A percentile compares a stretch with the other conserved stretches of the same genome.
These are phyloP conservation scores for Tetradesmus obliquus DNA, from an alignment of 139 green algal genomes.

Conservation along the genomic window DNA sequence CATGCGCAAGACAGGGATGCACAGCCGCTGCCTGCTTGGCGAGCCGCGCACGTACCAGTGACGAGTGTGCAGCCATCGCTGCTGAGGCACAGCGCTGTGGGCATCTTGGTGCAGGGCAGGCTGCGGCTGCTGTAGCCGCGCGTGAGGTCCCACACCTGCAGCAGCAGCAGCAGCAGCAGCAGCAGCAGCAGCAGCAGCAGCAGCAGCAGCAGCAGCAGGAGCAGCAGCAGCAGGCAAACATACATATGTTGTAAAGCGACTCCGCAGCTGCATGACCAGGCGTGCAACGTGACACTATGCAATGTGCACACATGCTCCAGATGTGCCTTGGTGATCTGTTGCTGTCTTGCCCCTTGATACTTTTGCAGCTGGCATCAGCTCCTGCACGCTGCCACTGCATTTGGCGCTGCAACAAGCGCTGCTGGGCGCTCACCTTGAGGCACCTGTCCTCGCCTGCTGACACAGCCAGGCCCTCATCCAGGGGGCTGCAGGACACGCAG, in stretches of 20 bases:
- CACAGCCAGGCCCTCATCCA: conserved; percentile 61
- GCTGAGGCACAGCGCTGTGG: conserved; percentile 58
- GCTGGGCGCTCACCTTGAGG: conserved; percentile 65
- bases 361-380: no score
- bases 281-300: no score
- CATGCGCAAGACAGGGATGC: not conserved
- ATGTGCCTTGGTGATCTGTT: no score
- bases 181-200: no score
- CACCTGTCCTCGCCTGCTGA: conserved; percentile 71
- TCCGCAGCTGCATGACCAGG: no score
- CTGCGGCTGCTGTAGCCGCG: conserved; percentile 66
- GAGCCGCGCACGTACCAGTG: conserved; percentile 1
- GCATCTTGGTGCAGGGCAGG: conserved; percentile 68
- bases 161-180: conserved; percentile 30
- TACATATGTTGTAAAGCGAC: no score
- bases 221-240: not conserved
- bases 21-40: not conserved
- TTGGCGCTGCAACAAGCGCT: no score
- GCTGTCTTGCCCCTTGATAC: no score
- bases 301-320: not conserved
- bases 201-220: no score
- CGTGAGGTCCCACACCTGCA: conserved; percentile 74
- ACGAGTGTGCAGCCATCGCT: conserved; percentile 62
- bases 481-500: conserved; percentile 65
- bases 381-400: no score